A percentile compares a stretch with the other conserved stretches of the same genome.
These are phyloP conservation scores for Chamaecyparis obtusa DNA, from an alignment of 75 land plant genomes.

Conservation along the genomic window DNA sequence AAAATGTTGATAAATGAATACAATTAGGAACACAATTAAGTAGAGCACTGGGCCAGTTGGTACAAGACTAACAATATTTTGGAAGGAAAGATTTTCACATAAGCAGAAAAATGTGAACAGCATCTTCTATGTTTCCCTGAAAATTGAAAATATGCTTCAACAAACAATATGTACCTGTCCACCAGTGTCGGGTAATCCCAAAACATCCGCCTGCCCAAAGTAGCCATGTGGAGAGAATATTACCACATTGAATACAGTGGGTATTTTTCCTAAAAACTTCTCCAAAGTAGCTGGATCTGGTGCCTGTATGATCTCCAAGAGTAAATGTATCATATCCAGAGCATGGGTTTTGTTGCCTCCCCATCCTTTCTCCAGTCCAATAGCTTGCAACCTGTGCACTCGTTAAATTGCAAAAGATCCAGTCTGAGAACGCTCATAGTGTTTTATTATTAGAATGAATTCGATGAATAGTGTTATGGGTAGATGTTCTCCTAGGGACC, in stretches of 20 bases:
- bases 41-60: background rate
- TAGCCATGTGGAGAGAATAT: constrained; percentile 70
- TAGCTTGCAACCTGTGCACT: constrained; percentile 50
- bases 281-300: constrained; percentile 58
- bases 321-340: constrained; percentile 44
- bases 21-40: background rate
- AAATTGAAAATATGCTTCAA: background rate
- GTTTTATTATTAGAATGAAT: background rate
- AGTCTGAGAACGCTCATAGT: background rate
- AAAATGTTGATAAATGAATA: background rate
- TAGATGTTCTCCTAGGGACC: background rate
- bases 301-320: constrained; percentile 59
- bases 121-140: background rate
- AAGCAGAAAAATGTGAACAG: background rate
- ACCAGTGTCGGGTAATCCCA: constrained; percentile 70
- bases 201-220: constrained; percentile 68
- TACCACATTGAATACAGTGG: constrained; percentile 65
- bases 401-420: background rate
- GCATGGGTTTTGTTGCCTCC: constrained; percentile 51
- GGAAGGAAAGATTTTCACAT: background rate
- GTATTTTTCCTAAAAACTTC: constrained; percentile 50
- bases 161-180: constrained; percentile 45
- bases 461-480: background rate
- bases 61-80: background rate
- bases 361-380: constrained; percentile 86